These are phyloP conservation scores for Sarocladium brachiariae DNA, from an alignment of 2,329 filamentous ascomycete species.

Conservation along the genomic window DNA sequence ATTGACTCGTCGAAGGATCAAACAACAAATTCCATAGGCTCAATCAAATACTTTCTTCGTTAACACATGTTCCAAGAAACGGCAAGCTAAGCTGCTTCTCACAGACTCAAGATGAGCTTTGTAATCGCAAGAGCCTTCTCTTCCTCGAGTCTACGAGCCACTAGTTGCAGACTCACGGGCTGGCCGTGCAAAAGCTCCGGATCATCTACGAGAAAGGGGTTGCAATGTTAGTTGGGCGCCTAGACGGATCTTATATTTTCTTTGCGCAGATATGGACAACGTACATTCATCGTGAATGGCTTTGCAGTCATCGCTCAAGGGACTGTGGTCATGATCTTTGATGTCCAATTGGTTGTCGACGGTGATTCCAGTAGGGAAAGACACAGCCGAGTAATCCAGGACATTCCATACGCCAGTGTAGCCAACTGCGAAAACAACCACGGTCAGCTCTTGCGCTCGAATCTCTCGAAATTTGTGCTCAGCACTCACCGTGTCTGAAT, in stretches of 20 bases:
- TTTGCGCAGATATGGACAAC: not conserved
- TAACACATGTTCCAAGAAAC: too few relatives aligned
- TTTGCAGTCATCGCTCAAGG: constrained; percentile 30
- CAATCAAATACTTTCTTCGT: too few relatives aligned
- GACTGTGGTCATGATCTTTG: constrained; percentile 21
- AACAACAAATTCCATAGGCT: too few relatives aligned
- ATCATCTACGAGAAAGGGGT: constrained; percentile 26
- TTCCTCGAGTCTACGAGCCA: constrained; percentile 34
- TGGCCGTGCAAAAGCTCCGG: constrained; percentile 31
- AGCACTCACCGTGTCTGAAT: constrained; percentile 37
- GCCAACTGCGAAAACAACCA: constrained; percentile 27
- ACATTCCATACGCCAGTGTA: constrained; percentile 46
- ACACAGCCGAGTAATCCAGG: constrained; percentile 40
- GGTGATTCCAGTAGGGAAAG: constrained; percentile 35
- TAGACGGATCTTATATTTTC: not conserved
- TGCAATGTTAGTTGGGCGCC: not conserved
- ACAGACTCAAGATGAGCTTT: not conserved
- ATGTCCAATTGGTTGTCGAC: constrained; percentile 34
- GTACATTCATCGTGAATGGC: constrained; percentile 35
- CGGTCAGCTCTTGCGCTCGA: not conserved
- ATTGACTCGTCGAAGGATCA: too few relatives aligned
- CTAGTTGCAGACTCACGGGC: constrained; percentile 36
- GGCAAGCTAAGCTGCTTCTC: too few relatives aligned
- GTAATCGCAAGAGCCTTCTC: constrained; percentile 31
- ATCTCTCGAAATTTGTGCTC: not conserved